Base-by-base conservation (phyloP, 768 basidiomycete genomes). In the Solioccasus polychromus region DNA sequence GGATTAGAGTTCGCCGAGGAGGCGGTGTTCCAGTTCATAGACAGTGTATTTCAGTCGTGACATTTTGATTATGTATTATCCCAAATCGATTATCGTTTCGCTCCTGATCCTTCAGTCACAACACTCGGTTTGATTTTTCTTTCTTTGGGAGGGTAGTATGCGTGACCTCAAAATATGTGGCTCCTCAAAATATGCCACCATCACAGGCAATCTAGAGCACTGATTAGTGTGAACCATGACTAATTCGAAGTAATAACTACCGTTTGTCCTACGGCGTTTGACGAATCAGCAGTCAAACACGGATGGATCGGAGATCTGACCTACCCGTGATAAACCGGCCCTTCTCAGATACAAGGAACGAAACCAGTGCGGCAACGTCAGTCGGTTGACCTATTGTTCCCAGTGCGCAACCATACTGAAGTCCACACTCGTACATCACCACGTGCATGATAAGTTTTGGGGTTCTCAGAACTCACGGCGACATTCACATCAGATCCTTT, bases 331-430 rank as follows among this genome's bases (percentile, higher is more conserved):
- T 35, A 35, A 28, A 43, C 25, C 20, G 23, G 7, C 24, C 42
- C 42, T 28, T 43, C 15, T 43, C 34, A 19, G 42, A 35, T 9
- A 43, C 42, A 17, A 35, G 34, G 22, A 43, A 43, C 18, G 25
- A 42, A 19, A 35, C 42, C 12, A 42, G 5, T 11, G 41, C 42
- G 12, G 42, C 42, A 9, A 43, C 32, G 5, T 43, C 42, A 9
- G 42, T 43, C 17, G 34, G 42, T 26, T 43, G 42, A 10, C 42
- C 42, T 19, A 43, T 43, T 17, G 34, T 43, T 35, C 42, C 34
- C 19, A 43, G 35, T 6, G 42, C 42, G 15, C 42, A 43, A 20
- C 24, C 18, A 18, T 43, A 8, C 42, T 43, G n/a, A 24, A 20
- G 18, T 5, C 20, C 14, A 15, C 14, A 28, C 10, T 5, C 25